Conservation (phyloP, 345 rosid genomes). For the Clarkia xantiana region DNA sequence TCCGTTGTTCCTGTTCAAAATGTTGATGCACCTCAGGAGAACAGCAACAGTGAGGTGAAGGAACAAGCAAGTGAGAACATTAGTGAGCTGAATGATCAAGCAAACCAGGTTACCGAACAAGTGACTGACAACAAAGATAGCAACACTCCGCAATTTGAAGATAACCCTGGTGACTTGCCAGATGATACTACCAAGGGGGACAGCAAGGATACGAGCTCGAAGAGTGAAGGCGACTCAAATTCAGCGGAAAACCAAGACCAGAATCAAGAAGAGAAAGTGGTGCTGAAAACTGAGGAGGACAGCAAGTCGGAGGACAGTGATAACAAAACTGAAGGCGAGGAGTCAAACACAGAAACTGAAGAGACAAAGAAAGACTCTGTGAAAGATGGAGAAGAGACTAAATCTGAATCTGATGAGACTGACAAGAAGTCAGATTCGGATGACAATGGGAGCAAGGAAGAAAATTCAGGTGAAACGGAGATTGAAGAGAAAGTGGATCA, state of each 20-base stretch:
- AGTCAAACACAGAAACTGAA: slow-evolving; percentile 18
- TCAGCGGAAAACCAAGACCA: slow-evolving; percentile 26
- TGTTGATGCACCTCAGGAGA: slow-evolving; percentile 41
- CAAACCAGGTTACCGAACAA: slow-evolving; percentile 22
- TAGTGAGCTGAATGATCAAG: slow-evolving; percentile 16
- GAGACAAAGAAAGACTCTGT: slow-evolving; percentile 28
- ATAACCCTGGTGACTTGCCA: slow-evolving; percentile 45
- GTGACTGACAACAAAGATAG: slow-evolving; percentile 25
- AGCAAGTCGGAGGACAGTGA: slow-evolving; percentile 14
- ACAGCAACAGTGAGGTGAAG: slow-evolving; percentile 35
- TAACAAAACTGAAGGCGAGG: slow-evolving; percentile 13
- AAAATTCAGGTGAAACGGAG: slow-evolving; percentile 18
- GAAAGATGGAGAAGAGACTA: slow-evolving; percentile 25
- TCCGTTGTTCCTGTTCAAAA: slow-evolving; percentile 46
- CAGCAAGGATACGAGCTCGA: too few relatives aligned
- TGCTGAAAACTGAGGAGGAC: slow-evolving; percentile 13
- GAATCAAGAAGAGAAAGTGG: slow-evolving; percentile 17
- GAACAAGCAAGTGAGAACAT: slow-evolving; percentile 28
- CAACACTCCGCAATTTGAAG: slow-evolving; percentile 31
- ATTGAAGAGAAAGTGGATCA: slow-evolving; percentile 26
- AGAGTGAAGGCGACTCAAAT: too few relatives aligned
- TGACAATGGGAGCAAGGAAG: slow-evolving; percentile 18
- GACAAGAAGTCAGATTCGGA: slow-evolving; percentile 15
- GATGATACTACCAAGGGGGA: slow-evolving; percentile 53
- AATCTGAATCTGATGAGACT: slow-evolving; percentile 23